phyloP scores from a whole-genome alignment of 495 filamentous ascomycete species.

The Parachaetomium inaequale region DNA sequence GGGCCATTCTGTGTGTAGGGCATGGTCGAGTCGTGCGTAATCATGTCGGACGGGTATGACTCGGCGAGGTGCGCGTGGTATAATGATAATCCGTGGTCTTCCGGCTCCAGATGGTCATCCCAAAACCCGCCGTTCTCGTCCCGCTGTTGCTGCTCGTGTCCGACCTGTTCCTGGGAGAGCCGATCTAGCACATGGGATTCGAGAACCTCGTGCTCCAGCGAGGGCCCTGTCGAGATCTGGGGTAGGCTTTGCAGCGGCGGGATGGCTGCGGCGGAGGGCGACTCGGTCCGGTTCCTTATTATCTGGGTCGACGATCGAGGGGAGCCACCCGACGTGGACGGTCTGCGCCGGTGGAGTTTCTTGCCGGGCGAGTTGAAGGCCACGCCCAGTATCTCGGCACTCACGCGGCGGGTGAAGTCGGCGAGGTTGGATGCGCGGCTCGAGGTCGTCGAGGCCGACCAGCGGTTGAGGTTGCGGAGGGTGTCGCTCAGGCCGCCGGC shows the following conservation, averaged over 20 bases:
- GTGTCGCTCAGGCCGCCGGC: conserved; percentile 55
- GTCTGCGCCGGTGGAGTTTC: conserved; percentile 31
- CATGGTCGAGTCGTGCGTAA: conserved; percentile 24
- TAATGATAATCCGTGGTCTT: conserved; percentile 23
- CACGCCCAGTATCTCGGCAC: conserved; percentile 36
- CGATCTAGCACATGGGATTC: conserved; percentile 25
- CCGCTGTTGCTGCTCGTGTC: conserved; percentile 9
- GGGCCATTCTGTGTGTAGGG: conserved; percentile 35
- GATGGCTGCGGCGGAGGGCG: conserved; percentile 22
- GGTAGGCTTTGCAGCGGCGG: conserved; percentile 35
- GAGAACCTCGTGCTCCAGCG: conserved; percentile 35
- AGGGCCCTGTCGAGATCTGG: conserved; percentile 40
- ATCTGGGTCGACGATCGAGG: conserved; percentile 16
- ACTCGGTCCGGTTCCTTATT: conserved; percentile 15
- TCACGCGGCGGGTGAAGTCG: conserved; percentile 56
- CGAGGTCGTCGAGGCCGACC: conserved; percentile 74
- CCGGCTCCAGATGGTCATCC: conserved; percentile 25
- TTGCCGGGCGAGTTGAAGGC: conserved; percentile 25
- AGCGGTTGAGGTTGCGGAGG: conserved; percentile 72
- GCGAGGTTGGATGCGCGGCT: conserved; percentile 58
- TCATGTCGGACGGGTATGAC: conserved; percentile 16
- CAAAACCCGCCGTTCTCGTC: conserved; percentile 23
- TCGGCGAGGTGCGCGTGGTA: conserved; percentile 15
- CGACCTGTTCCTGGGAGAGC: conserved; percentile 15
- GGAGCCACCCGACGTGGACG: conserved; percentile 29